Base-by-base conservation (phyloP, 768 basidiomycete species). In the Boletus reticulatus region DNA sequence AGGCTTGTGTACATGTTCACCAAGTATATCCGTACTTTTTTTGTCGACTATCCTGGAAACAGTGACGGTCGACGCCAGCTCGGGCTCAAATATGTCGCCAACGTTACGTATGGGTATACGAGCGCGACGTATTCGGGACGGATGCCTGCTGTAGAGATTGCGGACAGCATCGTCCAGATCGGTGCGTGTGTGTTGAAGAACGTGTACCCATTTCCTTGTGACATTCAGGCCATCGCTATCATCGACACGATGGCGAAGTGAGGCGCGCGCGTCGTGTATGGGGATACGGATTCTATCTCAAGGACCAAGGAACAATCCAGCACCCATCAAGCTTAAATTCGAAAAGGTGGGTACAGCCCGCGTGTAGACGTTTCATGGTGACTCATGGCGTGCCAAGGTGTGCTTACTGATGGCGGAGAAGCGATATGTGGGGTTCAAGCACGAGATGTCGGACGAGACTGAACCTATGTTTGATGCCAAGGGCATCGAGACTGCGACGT, bases 121-220 rank as follows among this genome's bases (percentile, higher is more conserved):
- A 81, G 89, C 57, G 97, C 97, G 3, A 89, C 90, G 2, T 97
- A 86, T 66, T 98, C 96, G 16, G 97, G 97, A 3, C 80, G 97
- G 46, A 98, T 99, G 97, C 97, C 97, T 22, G 93, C 92, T 12
- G 95, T 98, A 19, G 95, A 98, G 70, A 93, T 99, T 39, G 97
- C 97, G 0, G 97, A 99, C 65, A 93, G 93, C 53, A 98, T 98
- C 62, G 97, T 99, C 0, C 95, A 98, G 96, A 97, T 6, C 80
- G 83, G 95, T 89, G 37, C 34, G 34, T 34, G 12, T 34, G 10
- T 11, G 13, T 11, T 13, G 34, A 5, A 14, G 34, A 34, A 34
- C 12, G 34, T 11, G 11, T 11, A 12, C 34, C 34, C 5, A 12
- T 34, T 22, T 34, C 34, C 5, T 11, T 34, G 12, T 12, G 13